Conservation (phyloP, 2,329 filamentous ascomycete species). For the Akanthomyces lecanii region DNA sequence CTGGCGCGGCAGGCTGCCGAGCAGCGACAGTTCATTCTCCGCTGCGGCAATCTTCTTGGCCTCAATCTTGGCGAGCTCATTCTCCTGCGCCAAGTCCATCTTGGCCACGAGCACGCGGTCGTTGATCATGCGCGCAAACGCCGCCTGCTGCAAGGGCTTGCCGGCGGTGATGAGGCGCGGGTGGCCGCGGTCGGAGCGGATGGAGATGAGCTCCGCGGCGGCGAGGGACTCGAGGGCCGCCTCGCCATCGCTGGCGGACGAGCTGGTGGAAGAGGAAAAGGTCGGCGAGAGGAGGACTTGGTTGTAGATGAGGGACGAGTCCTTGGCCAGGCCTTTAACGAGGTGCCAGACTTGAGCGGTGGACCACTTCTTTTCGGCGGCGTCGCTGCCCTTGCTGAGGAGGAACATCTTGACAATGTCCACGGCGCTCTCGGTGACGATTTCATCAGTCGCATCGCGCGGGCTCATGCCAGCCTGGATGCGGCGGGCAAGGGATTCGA, state of each 20-base stretch:
- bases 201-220: conserved; percentile 78
- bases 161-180: conserved; percentile 75
- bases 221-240: conserved; percentile 73
- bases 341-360: conserved; percentile 86
- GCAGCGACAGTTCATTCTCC: conserved; percentile 68
- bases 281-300: conserved; percentile 73
- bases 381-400: conserved; percentile 50
- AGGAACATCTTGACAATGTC: conserved; percentile 95
- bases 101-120: conserved; percentile 71
- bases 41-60: conserved; percentile 70
- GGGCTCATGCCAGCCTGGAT: conserved; percentile 85
- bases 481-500: conserved; percentile 87
- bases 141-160: conserved; percentile 80
- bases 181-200: conserved; percentile 68
- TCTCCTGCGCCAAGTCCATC: conserved; percentile 67
- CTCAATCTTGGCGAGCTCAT: conserved; percentile 67
- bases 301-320: conserved; percentile 73
- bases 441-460: conserved; percentile 74
- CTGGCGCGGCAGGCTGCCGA: conserved; percentile 68
- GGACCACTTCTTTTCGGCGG: conserved; percentile 63
- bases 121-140: conserved; percentile 67
- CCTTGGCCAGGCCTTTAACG: conserved; percentile 70
- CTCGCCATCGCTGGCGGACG: conserved; percentile 59
- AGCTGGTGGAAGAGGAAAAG: conserved; percentile 56
- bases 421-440: conserved; percentile 80